A percentile compares a stretch with the other conserved stretches of the same genome.
phyloP scores from a whole-genome alignment of 371 early-diverging fungal species.

The Rhizopus arrhizus region DNA sequence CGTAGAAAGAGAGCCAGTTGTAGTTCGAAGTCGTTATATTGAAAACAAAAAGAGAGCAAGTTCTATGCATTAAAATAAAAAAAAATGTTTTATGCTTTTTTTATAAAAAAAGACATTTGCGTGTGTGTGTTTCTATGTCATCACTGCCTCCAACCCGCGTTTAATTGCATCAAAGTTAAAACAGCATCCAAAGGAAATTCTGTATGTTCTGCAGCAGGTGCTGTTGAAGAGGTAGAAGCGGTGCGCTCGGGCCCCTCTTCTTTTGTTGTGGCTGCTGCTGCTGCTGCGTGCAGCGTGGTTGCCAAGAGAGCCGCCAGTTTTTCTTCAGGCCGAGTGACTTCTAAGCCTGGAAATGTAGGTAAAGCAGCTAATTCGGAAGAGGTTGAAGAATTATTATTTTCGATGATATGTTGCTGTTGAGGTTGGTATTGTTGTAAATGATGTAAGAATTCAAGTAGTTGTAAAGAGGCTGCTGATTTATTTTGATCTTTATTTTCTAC shows the following conservation, averaged over 20 bases:
- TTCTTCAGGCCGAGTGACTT: conserved; percentile 27
- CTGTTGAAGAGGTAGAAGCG: conserved; percentile 15
- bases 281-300: conserved; percentile 25
- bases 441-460: conserved; percentile 32
- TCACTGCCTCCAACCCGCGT: conserved; percentile 63
- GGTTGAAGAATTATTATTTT: conserved; percentile 1
- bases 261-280: conserved; percentile 20
- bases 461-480: conserved; percentile 24
- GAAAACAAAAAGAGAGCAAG: conserved; percentile 43
- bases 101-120: neutral
- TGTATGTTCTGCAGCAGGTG: conserved; percentile 17
- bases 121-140: neutral
- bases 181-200: conserved; percentile 71
- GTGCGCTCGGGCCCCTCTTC: neutral
- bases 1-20: conserved; percentile 39
- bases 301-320: conserved; percentile 29
- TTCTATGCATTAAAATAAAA: conserved; percentile 44
- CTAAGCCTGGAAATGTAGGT: neutral
- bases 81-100: neutral
- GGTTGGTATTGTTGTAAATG: conserved; percentile 37
- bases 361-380: conserved; percentile 5
- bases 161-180: conserved; percentile 64
- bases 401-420: conserved; percentile 11
- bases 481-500: conserved; percentile 12
- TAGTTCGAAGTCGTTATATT: conserved; percentile 28